phyloP scores from a whole-genome alignment of 192 early-diverging fungal species.

The Obelidium mucronatum region DNA sequence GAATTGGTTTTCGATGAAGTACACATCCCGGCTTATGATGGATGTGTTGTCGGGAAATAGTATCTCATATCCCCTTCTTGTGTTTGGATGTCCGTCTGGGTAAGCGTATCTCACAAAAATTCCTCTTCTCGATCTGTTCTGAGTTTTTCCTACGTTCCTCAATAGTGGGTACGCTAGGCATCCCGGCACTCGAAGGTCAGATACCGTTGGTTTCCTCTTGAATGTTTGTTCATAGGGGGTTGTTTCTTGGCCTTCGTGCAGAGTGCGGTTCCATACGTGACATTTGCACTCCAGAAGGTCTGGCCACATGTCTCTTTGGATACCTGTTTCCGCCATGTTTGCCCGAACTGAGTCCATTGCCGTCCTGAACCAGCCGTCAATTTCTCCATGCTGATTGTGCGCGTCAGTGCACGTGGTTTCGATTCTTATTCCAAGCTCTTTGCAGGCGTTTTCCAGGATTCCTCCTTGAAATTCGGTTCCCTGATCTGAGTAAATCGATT shows the following conservation, averaged over 20 bases:
- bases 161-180: no score
- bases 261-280: no score
- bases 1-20: conserved; percentile 6
- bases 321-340: conserved; percentile 7
- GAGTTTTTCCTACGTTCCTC: background rate
- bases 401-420: conserved; percentile 5
- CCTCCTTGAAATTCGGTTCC: background rate
- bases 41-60: background rate
- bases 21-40: conserved; percentile 22
- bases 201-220: no score
- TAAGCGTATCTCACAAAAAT: conserved; percentile 14
- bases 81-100: background rate
- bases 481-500: background rate
- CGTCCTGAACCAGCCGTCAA: conserved; percentile 28
- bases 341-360: conserved; percentile 10
- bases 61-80: background rate
- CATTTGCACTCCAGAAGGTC: no score
- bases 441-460: background rate
- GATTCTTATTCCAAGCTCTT: background rate
- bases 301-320: conserved; percentile 8
- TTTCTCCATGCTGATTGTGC: conserved; percentile 21
- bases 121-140: background rate
- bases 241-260: background rate
- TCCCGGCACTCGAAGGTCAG: no score
- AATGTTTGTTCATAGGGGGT: conserved; percentile 16